phyloP scores from a whole-genome alignment of 768 basidiomycete genomes.

The Dentipellis fragilis region DNA sequence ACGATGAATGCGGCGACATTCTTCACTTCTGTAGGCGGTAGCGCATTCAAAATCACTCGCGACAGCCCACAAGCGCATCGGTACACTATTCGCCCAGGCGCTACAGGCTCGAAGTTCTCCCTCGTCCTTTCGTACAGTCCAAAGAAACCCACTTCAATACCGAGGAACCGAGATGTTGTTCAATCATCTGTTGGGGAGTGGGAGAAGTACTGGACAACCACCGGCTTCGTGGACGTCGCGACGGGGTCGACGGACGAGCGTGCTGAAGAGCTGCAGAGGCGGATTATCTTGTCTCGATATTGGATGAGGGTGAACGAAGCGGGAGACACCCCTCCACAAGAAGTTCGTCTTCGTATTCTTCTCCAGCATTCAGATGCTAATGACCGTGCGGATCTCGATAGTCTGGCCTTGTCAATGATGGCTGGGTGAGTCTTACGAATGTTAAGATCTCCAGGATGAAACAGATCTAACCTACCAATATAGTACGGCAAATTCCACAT shows the following conservation, averaged over 20 bases:
- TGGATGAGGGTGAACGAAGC: slow-evolving; percentile 51
- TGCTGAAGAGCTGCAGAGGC: slow-evolving; percentile 44
- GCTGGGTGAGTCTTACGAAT: not conserved
- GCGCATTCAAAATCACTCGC: not conserved
- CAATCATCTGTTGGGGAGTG: not conserved
- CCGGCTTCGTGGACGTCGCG: slow-evolving; percentile 43
- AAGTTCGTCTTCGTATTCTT: slow-evolving; percentile 25
- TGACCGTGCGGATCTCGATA: not conserved
- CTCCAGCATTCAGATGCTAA: not conserved
- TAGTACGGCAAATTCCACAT: slow-evolving; percentile 45
- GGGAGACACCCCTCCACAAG: slow-evolving; percentile 45
- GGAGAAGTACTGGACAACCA: slow-evolving; percentile 37
- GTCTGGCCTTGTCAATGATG: not conserved
- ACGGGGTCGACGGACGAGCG: slow-evolving; percentile 39
- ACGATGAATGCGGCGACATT: not conserved
- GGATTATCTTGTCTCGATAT: slow-evolving; percentile 47
- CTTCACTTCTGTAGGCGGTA: slow-evolving; percentile 19
- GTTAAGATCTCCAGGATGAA: not conserved
- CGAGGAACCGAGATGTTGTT: not conserved
- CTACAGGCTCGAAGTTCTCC: not conserved
- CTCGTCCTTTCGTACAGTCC: not conserved
- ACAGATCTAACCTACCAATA: not conserved
- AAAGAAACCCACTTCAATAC: not conserved
- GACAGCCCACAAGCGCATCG: not conserved
- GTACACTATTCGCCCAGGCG: not conserved